These are phyloP conservation scores for Blastobotrys robertii DNA, from an alignment of 805 yeast genomes.

Conservation along the genomic window DNA sequence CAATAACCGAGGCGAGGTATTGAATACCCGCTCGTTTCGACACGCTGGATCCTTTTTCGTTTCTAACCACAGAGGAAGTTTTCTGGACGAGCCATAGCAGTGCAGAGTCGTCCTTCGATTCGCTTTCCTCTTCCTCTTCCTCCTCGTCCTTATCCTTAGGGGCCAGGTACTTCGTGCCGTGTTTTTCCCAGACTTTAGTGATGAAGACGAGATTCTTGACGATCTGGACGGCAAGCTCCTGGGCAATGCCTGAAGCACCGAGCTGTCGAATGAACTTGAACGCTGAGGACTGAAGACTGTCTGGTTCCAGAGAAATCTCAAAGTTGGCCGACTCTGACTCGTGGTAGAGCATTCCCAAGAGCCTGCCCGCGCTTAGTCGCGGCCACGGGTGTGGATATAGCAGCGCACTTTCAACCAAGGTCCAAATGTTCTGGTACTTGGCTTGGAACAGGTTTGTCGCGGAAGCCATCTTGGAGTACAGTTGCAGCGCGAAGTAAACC, in stretches of 20 bases:
- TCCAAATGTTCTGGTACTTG: constrained; percentile 39
- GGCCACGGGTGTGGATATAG: constrained; percentile 92
- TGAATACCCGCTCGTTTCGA: constrained; percentile 66
- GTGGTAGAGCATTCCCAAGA: constrained; percentile 46
- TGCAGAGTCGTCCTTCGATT: constrained; percentile 28
- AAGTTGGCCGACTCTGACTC: constrained; percentile 16
- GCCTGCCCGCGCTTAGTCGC: constrained; percentile 53
- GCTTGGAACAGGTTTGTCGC: constrained; percentile 18
- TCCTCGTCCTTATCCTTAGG: constrained; percentile 11
- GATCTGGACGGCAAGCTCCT: constrained; percentile 50
- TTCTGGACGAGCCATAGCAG: constrained; percentile 56
- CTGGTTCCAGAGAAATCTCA: constrained; percentile 29
- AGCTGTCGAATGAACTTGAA: constrained; percentile 66
- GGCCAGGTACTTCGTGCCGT: constrained; percentile 23
- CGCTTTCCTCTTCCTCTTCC: constrained; percentile 17
- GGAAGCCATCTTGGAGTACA: constrained; percentile 30
- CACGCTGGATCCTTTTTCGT: constrained; percentile 46
- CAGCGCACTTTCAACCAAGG: constrained; percentile 40
- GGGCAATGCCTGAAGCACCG: constrained; percentile 65
- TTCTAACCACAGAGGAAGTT: constrained; percentile 52
- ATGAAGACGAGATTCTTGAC: constrained; percentile 58
- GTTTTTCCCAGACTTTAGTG: constrained; percentile 50
- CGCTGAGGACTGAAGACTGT: constrained; percentile 51
- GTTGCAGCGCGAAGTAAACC: constrained; percentile 54
- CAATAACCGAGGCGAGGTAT: constrained; percentile 53